Conservation (phyloP, 768 basidiomycete species). For the Suillus subaureus region DNA sequence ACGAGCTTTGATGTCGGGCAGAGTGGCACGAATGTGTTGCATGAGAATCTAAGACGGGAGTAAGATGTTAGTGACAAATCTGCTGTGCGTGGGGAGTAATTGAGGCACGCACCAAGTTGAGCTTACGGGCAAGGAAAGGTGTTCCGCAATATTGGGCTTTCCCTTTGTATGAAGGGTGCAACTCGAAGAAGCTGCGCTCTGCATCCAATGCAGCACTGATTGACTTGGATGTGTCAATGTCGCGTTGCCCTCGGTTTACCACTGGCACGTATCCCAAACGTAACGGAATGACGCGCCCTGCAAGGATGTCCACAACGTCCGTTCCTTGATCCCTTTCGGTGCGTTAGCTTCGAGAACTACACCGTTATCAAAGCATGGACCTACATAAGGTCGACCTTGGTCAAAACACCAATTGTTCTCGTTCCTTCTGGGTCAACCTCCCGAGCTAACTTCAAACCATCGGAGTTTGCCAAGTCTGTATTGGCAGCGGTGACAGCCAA, state of each 20-base stretch:
- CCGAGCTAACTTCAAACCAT: conserved; percentile 93
- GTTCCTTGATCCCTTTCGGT: conserved; percentile 87
- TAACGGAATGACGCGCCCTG: conserved; percentile 94
- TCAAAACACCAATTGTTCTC: conserved; percentile 96
- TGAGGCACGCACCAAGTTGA: conserved; percentile 74
- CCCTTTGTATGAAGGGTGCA: conserved; percentile 87
- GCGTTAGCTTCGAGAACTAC: conserved; percentile 13
- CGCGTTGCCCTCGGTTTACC: conserved; percentile 96
- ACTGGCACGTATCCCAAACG: conserved; percentile 98
- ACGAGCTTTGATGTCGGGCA: conserved; percentile 98
- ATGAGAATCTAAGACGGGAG: conserved; percentile 77
- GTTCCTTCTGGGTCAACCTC: conserved; percentile 98
- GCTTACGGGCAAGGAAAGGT: conserved; percentile 91
- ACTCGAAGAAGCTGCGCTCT: conserved; percentile 94
- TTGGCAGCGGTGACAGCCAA: conserved; percentile 97
- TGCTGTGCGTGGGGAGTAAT: neutral
- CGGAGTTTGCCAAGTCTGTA: conserved; percentile 97
- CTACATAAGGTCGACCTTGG: conserved; percentile 97
- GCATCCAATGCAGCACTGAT: conserved; percentile 85
- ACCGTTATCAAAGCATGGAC: conserved; percentile 31
- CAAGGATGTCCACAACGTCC: conserved; percentile 98
- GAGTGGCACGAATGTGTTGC: conserved; percentile 96
- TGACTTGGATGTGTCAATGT: conserved; percentile 88
- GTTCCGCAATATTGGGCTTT: conserved; percentile 98
- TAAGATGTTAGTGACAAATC: neutral